Percentiles rank a stretch among this genome's conserved stretches.
Conservation (phyloP, 2,329 filamentous ascomycete species). For the Lachnellula occidentalis region DNA sequence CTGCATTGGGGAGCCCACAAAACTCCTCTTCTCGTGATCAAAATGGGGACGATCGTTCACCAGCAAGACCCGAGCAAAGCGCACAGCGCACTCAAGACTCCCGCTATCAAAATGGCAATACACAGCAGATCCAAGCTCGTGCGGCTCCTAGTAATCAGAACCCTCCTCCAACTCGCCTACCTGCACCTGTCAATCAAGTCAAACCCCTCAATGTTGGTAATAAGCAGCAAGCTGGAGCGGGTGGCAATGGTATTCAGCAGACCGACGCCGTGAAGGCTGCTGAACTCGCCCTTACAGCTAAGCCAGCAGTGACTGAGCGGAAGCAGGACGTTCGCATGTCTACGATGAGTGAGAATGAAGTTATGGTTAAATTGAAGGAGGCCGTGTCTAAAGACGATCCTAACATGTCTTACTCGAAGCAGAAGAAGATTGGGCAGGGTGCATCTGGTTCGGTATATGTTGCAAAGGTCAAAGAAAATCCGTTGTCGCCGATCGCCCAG, state of each 20-base stretch:
- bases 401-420: slow-evolving; percentile 93
- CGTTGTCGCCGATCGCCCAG: slow-evolving; percentile 73
- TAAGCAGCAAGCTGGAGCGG: slow-evolving; percentile 47
- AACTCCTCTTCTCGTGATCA: slow-evolving; percentile 39
- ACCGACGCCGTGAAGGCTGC: slow-evolving; percentile 78
- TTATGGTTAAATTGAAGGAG: slow-evolving; percentile 92
- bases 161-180: slow-evolving; percentile 44
- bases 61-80: slow-evolving; percentile 42
- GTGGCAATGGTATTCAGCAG: slow-evolving; percentile 37
- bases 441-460: slow-evolving; percentile 98
- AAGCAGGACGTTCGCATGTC: slow-evolving; percentile 97
- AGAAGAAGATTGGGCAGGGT: slow-evolving; percentile 99
- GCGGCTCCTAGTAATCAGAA: slow-evolving; percentile 44
- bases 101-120: slow-evolving; percentile 36
- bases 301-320: slow-evolving; percentile 65
- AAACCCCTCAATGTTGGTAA: slow-evolving; percentile 75
- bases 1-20: slow-evolving; percentile 44
- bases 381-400: slow-evolving; percentile 95
- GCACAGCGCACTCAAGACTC: slow-evolving; percentile 26
- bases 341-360: slow-evolving; percentile 93
- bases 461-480: slow-evolving; percentile 85
- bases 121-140: slow-evolving; percentile 32
- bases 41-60: slow-evolving; percentile 23
- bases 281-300: slow-evolving; percentile 81
- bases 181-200: slow-evolving; percentile 49